Conservation (phyloP, 208 protist genomes). For the Trichomonas tenax region DNA sequence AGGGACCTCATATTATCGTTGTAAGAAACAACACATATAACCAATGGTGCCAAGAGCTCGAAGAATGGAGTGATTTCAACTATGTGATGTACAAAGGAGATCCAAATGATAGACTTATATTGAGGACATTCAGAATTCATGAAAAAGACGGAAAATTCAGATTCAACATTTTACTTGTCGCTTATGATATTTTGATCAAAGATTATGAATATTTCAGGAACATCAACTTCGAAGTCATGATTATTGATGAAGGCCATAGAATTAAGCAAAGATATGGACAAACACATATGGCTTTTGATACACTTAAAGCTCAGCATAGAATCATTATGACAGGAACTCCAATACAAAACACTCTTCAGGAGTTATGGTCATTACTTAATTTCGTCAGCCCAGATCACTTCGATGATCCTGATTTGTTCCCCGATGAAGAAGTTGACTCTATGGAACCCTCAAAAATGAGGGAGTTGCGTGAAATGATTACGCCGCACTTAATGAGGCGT, state of each 20-base stretch:
- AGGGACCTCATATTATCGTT: background rate
- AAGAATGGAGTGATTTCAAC: slow-evolving; percentile 15
- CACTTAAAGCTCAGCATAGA: background rate
- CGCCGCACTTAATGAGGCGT: background rate
- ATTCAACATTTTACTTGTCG: background rate
- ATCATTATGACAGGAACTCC: background rate
- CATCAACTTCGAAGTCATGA: slow-evolving; percentile 40
- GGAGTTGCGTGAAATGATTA: background rate
- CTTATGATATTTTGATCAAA: background rate
- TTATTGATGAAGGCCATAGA: background rate
- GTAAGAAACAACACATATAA: background rate
- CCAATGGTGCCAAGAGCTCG: background rate
- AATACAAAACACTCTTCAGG: background rate
- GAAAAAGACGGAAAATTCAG: background rate
- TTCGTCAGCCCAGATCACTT: slow-evolving; percentile 43
- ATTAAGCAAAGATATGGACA: background rate
- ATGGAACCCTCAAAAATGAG: background rate
- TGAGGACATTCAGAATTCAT: background rate
- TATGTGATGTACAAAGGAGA: slow-evolving; percentile 17
- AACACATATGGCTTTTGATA: background rate
- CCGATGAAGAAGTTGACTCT: background rate
- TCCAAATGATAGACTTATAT: background rate
- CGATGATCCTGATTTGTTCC: slow-evolving; percentile 35
- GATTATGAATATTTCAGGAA: slow-evolving; percentile 25
- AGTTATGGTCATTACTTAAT: background rate